Conservation (phyloP, 2,329 filamentous ascomycete species). For the Tolypocladium pustulatum region DNA sequence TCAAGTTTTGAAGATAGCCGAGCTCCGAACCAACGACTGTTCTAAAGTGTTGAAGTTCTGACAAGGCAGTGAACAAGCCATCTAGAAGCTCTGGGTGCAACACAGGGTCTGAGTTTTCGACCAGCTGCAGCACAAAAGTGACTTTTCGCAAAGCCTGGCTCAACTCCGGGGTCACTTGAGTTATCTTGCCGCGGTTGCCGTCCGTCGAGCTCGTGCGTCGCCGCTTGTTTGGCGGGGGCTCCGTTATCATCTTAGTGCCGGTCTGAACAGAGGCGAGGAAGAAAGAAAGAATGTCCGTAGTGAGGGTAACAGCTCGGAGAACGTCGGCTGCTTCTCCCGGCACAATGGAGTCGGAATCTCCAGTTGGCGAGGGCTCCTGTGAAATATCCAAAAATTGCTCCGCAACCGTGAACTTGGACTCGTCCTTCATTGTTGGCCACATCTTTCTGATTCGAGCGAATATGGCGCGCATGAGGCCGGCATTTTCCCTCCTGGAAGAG, state of each 20-base stretch:
- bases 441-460: constrained; percentile 61
- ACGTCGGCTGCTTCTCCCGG: constrained; percentile 59
- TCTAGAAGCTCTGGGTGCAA: constrained; percentile 67
- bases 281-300: constrained; percentile 58
- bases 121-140: constrained; percentile 78
- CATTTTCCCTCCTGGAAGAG: constrained; percentile 24
- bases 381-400: constrained; percentile 53
- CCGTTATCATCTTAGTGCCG: constrained; percentile 60
- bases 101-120: constrained; percentile 70
- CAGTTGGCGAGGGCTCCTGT: constrained; percentile 27
- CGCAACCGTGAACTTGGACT: constrained; percentile 48
- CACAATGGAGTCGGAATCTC: constrained; percentile 25
- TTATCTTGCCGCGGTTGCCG: constrained; percentile 46
- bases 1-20: constrained; percentile 79
- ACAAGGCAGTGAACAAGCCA: constrained; percentile 73
- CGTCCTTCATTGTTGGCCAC: constrained; percentile 62
- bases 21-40: constrained; percentile 74
- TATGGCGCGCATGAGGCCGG: constrained; percentile 49
- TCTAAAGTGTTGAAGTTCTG: constrained; percentile 77
- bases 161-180: constrained; percentile 54
- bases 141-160: constrained; percentile 61
- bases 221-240: constrained; percentile 65
- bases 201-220: constrained; percentile 68
- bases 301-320: constrained; percentile 61
- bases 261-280: constrained; percentile 68